Evolutionary conservation across 208 protist genomes (phyloP).

Genomic region (Leishmania arabica): DNA sequence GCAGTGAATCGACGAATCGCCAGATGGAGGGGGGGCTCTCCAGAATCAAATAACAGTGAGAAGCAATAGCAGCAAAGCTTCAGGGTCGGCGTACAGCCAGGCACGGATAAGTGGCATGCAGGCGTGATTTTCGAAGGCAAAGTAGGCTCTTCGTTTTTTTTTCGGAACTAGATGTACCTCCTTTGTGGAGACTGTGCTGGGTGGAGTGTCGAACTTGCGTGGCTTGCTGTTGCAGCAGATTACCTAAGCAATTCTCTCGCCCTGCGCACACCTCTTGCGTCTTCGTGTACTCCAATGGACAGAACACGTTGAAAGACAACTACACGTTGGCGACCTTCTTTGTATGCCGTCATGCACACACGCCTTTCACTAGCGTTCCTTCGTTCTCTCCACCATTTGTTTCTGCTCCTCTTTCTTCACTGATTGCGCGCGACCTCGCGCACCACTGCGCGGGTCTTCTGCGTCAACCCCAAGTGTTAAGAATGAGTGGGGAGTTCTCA

Average conservation of each 20-base stretch:
- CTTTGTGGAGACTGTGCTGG: too few relatives aligned
- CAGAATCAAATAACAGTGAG: background rate
- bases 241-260: background rate
- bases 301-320: background rate
- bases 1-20: background rate
- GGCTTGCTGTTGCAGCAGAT: background rate
- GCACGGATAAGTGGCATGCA: background rate
- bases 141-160: background rate
- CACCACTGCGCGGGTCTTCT: background rate
- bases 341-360: background rate
- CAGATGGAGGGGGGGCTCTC: background rate
- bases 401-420: background rate
- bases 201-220: background rate
- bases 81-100: background rate
- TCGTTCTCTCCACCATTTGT: background rate
- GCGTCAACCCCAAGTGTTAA: background rate
- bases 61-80: background rate
- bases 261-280: background rate
- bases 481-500: conserved; percentile 59
- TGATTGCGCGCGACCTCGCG: background rate
- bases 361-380: background rate
- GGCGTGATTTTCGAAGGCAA: background rate
- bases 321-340: background rate
- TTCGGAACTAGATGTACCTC: background rate
- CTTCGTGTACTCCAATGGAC: background rate